Percentiles rank a stretch among this genome's conserved stretches.
These are phyloP conservation scores for Neoboletus brunneissimus DNA, from an alignment of 768 basidiomycete genomes.

Conservation along the genomic window DNA sequence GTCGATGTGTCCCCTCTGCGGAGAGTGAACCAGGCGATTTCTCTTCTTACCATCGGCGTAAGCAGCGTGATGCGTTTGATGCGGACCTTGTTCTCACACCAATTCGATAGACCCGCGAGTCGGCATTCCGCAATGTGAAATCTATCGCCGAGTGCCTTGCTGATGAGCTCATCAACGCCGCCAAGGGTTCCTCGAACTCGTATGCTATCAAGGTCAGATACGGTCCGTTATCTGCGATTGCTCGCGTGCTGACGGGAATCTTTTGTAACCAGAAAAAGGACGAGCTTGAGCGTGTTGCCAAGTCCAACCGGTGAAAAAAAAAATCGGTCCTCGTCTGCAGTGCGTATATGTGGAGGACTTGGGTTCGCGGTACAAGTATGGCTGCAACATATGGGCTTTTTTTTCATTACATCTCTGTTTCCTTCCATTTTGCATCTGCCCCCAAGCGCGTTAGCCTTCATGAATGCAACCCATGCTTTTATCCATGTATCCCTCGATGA, in stretches of 20 bases:
- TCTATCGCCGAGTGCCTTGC: constrained; percentile 98
- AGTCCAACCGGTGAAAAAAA: constrained; percentile 98
- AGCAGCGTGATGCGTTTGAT: constrained; percentile 29
- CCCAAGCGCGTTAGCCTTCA: constrained; percentile 10
- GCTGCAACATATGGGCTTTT: constrained; percentile 24
- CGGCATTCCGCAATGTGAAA: constrained; percentile 99
- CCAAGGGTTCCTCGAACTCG: constrained; percentile 99
- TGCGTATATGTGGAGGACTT: constrained; percentile 2
- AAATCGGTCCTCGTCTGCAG: neutral
- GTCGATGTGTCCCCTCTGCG: constrained; percentile 99
- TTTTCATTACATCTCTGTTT: constrained; percentile 5
- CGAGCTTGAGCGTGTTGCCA: constrained; percentile 99
- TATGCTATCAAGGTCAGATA: constrained; percentile 92
- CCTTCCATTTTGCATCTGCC: constrained; percentile 9
- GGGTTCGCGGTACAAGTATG: constrained; percentile 20
- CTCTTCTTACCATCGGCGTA: constrained; percentile 95
- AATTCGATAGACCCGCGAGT: constrained; percentile 83
- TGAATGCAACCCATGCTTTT: constrained; percentile 28
- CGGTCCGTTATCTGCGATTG: neutral
- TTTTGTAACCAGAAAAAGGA: constrained; percentile 79
- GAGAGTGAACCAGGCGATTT: constrained; percentile 95
- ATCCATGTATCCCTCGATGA: constrained; percentile 19
- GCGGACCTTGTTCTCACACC: constrained; percentile 1
- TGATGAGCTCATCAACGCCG: constrained; percentile 99
- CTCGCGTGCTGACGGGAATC: neutral